Percentiles rank a stretch among this genome's conserved stretches.
phyloP scores from a whole-genome alignment of 139 green algal genomes.

The Microglena sp. region DNA sequence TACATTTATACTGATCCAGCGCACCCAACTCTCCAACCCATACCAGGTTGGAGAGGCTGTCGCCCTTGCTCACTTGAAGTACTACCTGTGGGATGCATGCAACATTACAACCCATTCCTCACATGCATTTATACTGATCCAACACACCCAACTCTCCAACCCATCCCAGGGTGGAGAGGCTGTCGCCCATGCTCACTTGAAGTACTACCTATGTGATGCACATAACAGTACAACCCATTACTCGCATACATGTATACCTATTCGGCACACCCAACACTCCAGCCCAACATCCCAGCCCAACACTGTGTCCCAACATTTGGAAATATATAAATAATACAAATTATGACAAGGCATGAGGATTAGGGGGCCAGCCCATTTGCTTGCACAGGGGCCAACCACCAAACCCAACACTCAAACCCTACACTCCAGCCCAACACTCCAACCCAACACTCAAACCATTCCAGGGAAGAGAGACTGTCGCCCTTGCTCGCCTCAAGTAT shows the following conservation, averaged over 20 bases:
- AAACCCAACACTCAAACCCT: too few relatives aligned
- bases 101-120: constrained; percentile 12
- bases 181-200: constrained; percentile 65
- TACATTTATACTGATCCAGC: not conserved
- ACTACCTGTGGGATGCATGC: constrained; percentile 89
- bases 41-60: constrained; percentile 69
- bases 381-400: too few relatives aligned
- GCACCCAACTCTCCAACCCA: not conserved
- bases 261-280: too few relatives aligned
- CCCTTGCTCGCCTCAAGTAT: constrained; percentile 79
- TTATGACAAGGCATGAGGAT: too few relatives aligned
- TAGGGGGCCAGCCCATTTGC: too few relatives aligned
- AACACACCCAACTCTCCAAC: too few relatives aligned
- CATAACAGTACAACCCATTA: constrained; percentile 24
- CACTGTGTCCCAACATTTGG: constrained; percentile 37
- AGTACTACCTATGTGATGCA: constrained; percentile 88
- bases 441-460: not conserved
- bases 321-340: too few relatives aligned
- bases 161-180: constrained; percentile 79
- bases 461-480: constrained; percentile 76
- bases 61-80: constrained; percentile 73
- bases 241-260: not conserved
- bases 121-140: too few relatives aligned
- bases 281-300: not conserved
- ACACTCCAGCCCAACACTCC: too few relatives aligned